These are phyloP conservation scores for Telopea speciosissima DNA, from an alignment of 177 flowering plant genomes.

Conservation along the genomic window DNA sequence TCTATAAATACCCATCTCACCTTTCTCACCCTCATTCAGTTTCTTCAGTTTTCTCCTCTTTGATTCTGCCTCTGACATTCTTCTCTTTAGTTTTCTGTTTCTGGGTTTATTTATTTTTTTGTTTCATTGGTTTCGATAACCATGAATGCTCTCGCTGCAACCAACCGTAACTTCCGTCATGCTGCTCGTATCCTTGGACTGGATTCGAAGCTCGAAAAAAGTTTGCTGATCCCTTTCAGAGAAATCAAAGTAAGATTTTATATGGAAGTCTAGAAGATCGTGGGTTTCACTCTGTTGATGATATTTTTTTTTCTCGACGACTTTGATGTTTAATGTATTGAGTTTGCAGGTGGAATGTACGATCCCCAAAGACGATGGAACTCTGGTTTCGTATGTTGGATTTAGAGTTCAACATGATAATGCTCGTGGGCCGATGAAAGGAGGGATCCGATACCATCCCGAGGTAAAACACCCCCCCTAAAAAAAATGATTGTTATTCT, in stretches of 20 bases:
- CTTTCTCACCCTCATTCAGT: neutral
- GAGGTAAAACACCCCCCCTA: conserved; percentile 36
- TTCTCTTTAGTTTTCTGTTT: neutral
- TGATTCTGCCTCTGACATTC: neutral
- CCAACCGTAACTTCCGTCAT: conserved; percentile 55
- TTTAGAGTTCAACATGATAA: conserved; percentile 83
- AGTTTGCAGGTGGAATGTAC: conserved; percentile 69
- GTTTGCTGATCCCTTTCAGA: conserved; percentile 65
- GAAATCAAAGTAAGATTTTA: conserved; percentile 51
- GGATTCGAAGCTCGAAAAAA: conserved; percentile 62
- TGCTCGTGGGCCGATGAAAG: conserved; percentile 87
- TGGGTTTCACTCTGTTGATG: neutral
- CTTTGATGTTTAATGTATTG: neutral
- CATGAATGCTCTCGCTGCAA: conserved; percentile 71
- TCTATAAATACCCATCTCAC: neutral
- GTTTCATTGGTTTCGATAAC: neutral
- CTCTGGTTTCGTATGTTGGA: conserved; percentile 60
- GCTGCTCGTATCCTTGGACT: conserved; percentile 64
- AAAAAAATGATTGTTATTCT: no score
- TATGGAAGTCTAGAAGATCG: neutral
- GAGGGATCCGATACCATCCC: conserved; percentile 81
- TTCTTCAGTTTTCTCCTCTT: neutral
- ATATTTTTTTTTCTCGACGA: neutral
- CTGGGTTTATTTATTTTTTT: neutral
- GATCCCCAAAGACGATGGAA: conserved; percentile 81